Evolutionary conservation across 495 filamentous ascomycete genomes (phyloP).

Genomic region (Penicillium malachiteum): DNA sequence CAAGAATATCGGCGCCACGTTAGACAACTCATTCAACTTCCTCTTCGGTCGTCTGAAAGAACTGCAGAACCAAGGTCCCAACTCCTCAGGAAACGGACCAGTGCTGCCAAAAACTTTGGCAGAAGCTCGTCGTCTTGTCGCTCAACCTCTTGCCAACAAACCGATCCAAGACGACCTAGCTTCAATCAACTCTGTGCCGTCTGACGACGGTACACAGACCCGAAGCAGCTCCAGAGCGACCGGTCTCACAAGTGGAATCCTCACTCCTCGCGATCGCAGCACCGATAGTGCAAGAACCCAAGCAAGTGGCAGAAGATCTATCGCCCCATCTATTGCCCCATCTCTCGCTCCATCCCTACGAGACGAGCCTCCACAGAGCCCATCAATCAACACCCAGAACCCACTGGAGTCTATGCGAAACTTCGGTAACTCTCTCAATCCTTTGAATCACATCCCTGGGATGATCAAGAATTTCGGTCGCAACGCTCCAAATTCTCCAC

Average conservation of each 20-base stretch:
- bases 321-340: conserved; percentile 22
- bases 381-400: conserved; percentile 35
- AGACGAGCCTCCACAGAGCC: conserved; percentile 24
- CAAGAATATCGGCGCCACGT: conserved; percentile 81
- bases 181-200: conserved; percentile 39
- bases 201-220: conserved; percentile 35
- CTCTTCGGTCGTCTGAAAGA: conserved; percentile 87
- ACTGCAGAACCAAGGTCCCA: conserved; percentile 45
- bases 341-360: conserved; percentile 12
- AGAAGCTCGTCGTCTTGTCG: conserved; percentile 84
- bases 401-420: conserved; percentile 82
- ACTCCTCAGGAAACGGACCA: conserved; percentile 36
- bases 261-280: conserved; percentile 67
- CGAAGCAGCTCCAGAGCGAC: conserved; percentile 38
- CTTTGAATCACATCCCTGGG: conserved; percentile 71
- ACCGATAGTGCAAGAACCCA: conserved; percentile 70
- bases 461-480: conserved; percentile 80
- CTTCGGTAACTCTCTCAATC: conserved; percentile 79
- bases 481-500: conserved; percentile 33
- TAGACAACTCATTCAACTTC: conserved; percentile 92
- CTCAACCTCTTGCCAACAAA: conserved; percentile 60
- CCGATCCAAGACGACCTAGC: conserved; percentile 48
- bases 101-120: conserved; percentile 84
- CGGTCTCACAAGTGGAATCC: conserved; percentile 61
- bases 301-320: conserved; percentile 32